Base-by-base conservation (phyloP, 2,329 filamentous ascomycete species). In the Phaeosphaeria sp. region DNA sequence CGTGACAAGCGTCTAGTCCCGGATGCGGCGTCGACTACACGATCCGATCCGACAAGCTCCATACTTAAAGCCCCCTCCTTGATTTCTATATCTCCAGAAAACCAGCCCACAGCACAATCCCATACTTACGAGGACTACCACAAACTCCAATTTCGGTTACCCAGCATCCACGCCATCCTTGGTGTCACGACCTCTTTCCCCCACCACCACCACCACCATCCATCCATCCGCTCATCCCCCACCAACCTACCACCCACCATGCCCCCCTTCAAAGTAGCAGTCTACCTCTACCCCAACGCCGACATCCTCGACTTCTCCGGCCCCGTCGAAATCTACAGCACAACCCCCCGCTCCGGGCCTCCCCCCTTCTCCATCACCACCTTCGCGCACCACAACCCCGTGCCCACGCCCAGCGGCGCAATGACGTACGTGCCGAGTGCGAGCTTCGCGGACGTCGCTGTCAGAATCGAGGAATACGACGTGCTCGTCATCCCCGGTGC, bases 251-350 rank as follows among this genome's bases (percentile, higher is more conserved):
- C 30, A 36, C 30, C 25, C 43, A 54, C n/a, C 8, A 71, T 69
- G 67, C 39, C 63, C 15, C 62, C 68, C 24, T 74, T 74, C 70
- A 74, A 74, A 54, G 73, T 78, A n/a, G 78, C 73, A 18, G 67
- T 78, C 1, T 66, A 80, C 22, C 59, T 81, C 22, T 80, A 77
- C 62, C 62, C 69, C 2, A 62, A 70, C 11, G 76, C 70, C 24
- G 78, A 80, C 55, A 71, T 80, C 49, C 75, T 80, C 49, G 79
- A 80, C 67, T 79, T 79, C 56, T 66, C 69, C 22, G 78, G 75
- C 1, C 78, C 78, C 3, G 61, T 74, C 22, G 78, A 80, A 56
- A 68, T 80, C 36, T 70, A 78, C 54, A 69, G 67, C 33, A 68
- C 68, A 30, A 64, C 64, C 17, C 71, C 74, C 17, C 55, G 64